Evolutionary conservation across 2,329 filamentous ascomycete genomes (phyloP).

Genomic region (Aspergillus amoenus): DNA sequence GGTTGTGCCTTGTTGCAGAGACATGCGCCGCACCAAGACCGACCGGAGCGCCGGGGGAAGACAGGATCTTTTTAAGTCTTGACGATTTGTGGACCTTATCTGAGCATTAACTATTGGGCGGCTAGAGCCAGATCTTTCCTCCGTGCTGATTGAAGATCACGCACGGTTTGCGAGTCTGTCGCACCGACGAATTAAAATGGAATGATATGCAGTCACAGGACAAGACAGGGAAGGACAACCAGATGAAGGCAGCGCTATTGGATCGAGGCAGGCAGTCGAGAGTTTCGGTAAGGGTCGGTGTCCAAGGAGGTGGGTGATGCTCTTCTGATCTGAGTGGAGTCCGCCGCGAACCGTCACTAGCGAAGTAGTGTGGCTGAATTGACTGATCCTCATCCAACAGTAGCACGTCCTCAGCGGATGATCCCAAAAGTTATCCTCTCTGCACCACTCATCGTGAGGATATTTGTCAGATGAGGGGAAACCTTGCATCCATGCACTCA

Average conservation of each 20-base stretch:
- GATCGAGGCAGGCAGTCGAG: neutral
- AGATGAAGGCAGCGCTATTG: neutral
- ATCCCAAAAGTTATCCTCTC: no score
- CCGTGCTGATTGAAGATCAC: neutral
- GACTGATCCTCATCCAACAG: neutral
- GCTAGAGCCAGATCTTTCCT: neutral
- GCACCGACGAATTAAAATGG: constrained; percentile 3
- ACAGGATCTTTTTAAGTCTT: neutral
- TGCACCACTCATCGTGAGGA: neutral
- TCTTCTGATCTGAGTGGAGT: neutral
- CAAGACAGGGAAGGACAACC: neutral
- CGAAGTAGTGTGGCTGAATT: neutral
- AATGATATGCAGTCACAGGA: neutral
- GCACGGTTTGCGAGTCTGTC: neutral
- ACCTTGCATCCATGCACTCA: neutral
- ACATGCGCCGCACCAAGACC: neutral
- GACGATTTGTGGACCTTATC: constrained; percentile 3
- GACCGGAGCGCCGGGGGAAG: neutral
- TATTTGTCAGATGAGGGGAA: neutral
- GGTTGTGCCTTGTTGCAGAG: neutral
- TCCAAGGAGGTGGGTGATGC: neutral
- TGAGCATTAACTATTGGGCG: neutral
- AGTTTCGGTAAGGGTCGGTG: neutral
- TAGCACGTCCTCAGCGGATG: neutral
- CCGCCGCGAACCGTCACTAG: neutral